These are phyloP conservation scores for Eucalyptus rudis DNA, from an alignment of 345 rosid species.

Conservation along the genomic window DNA sequence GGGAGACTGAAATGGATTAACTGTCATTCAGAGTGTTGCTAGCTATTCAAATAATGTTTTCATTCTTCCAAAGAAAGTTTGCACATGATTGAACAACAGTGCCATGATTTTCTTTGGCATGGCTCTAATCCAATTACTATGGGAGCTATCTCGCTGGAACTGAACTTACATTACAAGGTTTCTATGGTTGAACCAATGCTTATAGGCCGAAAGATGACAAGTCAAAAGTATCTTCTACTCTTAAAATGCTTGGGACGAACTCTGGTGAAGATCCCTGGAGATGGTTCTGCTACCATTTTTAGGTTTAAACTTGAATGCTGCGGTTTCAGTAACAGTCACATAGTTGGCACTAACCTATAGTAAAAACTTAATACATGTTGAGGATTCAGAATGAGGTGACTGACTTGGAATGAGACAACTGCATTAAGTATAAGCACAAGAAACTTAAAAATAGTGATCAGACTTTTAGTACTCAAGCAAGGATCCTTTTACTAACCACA, in stretches of 20 bases:
- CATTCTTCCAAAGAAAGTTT: not conserved
- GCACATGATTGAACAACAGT: not conserved
- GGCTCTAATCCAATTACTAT: not conserved
- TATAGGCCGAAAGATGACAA: not conserved
- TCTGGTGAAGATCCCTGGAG: not conserved
- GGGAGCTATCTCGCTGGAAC: not conserved
- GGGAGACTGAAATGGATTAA: not conserved
- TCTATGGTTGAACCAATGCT: not conserved
- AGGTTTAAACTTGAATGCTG: not conserved
- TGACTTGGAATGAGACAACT: not conserved
- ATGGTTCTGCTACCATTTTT: not conserved
- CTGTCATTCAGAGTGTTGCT: not conserved
- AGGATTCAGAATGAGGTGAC: not conserved
- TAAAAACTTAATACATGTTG: not conserved
- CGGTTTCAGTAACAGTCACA: not conserved
- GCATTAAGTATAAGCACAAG: not conserved
- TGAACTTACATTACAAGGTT: not conserved
- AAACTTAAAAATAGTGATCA: not conserved
- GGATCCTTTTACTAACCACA: not conserved
- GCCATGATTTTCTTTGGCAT: not conserved
- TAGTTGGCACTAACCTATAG: not conserved
- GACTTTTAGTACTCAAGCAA: not conserved
- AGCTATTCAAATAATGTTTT: not conserved
- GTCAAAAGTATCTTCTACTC: not conserved
- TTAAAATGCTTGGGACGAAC: not conserved